Percentiles rank a stretch among this genome's conserved stretches.
phyloP scores from a whole-genome alignment of 208 protist species.

The Acanthamoeba quina region DNA sequence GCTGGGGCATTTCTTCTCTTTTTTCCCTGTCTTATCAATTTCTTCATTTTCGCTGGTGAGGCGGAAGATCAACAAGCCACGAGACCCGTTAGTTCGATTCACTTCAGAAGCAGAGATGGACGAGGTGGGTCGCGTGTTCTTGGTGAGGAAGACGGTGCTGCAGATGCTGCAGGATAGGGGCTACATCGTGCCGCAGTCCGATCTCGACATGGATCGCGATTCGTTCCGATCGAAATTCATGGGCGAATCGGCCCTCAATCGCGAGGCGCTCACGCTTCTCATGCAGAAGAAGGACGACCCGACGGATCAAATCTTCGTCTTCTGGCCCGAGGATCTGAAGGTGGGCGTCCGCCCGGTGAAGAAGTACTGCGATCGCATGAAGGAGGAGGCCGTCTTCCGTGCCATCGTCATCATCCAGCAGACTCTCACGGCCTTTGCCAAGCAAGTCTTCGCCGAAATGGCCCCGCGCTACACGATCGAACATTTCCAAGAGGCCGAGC shows the following conservation, averaged over 20 bases:
- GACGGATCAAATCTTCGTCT: conserved; percentile 66
- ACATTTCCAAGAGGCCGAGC: conserved; percentile 96
- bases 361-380: conserved; percentile 66
- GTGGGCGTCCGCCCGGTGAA: conserved; percentile 51
- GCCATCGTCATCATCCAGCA: conserved; percentile 72
- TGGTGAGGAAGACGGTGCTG: conserved; percentile 28
- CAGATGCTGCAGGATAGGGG: conserved; percentile 73
- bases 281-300: conserved; percentile 35
- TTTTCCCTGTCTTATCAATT: too few relatives aligned
- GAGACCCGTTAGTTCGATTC: not conserved
- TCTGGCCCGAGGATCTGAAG: conserved; percentile 66
- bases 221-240: conserved; percentile 49
- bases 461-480: conserved; percentile 89
- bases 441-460: conserved; percentile 42
- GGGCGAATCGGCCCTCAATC: not conserved
- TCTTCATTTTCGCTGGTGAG: too few relatives aligned
- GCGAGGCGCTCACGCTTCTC: conserved; percentile 51
- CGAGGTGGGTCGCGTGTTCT: conserved; percentile 43
- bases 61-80: not conserved
- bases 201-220: conserved; percentile 57
- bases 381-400: conserved; percentile 47
- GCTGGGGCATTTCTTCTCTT: too few relatives aligned
- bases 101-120: not conserved
- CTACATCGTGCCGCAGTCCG: conserved; percentile 33
- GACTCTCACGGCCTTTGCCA: conserved; percentile 51